Base-by-base conservation (phyloP, 2,329 filamentous ascomycete genomes). In the Zopfia rhizophila region DNA sequence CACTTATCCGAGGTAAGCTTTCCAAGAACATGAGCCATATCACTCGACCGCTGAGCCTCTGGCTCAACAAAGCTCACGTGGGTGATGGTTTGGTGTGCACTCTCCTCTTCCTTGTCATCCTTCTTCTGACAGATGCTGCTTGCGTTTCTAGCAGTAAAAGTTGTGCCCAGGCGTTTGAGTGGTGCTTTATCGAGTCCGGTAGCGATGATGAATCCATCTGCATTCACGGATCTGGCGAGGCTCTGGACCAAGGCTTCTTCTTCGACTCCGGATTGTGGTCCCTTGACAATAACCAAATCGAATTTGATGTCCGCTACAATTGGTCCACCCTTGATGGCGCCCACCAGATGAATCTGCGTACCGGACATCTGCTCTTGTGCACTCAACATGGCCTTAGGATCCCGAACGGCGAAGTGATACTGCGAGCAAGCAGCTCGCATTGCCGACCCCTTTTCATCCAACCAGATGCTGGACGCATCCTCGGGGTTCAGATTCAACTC, bases 381-480 rank as follows among this genome's bases (percentile, higher is more conserved):
- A n/a, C n/a, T n/a, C n/a, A n/a, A n/a, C n/a, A n/a, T n/a, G n/a
- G n/a, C n/a, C n/a, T n/a, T n/a, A n/a, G n/a, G n/a, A n/a, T n/a
- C n/a, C n/a, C n/a, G n/a, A n/a, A n/a, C n/a, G n/a, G n/a, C 25
- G 31, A 24, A 35, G 21, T 27, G 17, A 13, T 33, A 35, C 7
- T 42, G 18, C 27, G 12, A 10, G 31, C 39, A 51, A 5, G 56
- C 56, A 16, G 38, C 23, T 16, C 56, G 32, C 14, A 45, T 11
- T 7, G 41, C n/a, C 13, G 31, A 33, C 8, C 46, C 33, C n/a
- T 23, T 23, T n/a, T 12, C 37, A n/a, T 51, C 39, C 13, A 72
- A 47, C 66, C 68, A 70, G 3, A 69, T 12, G 25, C 48, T 59
- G 4, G 61, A 57, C 2, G 38, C 24, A 19, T 69, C 64, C 1